Evolutionary conservation across 2,329 filamentous ascomycete genomes (phyloP), one percentile per base, ranked within the genome.

Genomic region (Aspergillus proliferans): DNA sequence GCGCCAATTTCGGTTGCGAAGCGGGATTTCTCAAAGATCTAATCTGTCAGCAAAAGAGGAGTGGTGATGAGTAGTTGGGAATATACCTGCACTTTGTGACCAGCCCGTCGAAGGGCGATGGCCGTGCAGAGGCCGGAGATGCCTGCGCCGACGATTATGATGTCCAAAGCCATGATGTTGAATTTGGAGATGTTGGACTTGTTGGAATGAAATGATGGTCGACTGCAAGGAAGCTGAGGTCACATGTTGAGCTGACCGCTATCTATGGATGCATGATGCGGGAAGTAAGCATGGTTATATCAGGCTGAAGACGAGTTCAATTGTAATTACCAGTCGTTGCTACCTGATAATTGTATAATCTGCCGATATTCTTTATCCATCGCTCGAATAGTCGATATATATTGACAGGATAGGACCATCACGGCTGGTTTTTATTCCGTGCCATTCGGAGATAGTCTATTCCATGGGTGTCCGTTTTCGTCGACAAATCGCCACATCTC

Each of bases 91-190:
- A 64, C 59, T 2, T 36, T 47, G 50, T 63, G 61, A 14, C 59
- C 58, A 19, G 53, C 51, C 45, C 51, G 49, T 28, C 58, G 60
- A 15, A 68, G 53, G 22, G 59, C 55, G 21, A 65, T 51, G 14
- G 63, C 64, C n/a, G 64, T 55, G 14, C 49, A 58, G 22, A 68
- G 59, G n/a, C 65, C 64, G 10, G 58, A 54, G 39, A 68, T 63
- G 4, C 64, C 65, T 9, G 62, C 65, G 8, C 65, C 65, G 12
- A 65, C 56, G n/a, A 67, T 56, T 36, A 56, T 55, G n/a, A 61
- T 50, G 34, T 55, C 39, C 8, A 62, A 51, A 21, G 58, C 45
- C 60, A 63, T 63, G 3, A 14, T 40, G n/a, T 3, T n/a, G 39
- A 3, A 18, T 6, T 6, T 39, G 34, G 18, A 15, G 18, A 14